Evolutionary conservation across 2,329 filamentous ascomycete species (phyloP).

Genomic region (Alternaria solani): DNA sequence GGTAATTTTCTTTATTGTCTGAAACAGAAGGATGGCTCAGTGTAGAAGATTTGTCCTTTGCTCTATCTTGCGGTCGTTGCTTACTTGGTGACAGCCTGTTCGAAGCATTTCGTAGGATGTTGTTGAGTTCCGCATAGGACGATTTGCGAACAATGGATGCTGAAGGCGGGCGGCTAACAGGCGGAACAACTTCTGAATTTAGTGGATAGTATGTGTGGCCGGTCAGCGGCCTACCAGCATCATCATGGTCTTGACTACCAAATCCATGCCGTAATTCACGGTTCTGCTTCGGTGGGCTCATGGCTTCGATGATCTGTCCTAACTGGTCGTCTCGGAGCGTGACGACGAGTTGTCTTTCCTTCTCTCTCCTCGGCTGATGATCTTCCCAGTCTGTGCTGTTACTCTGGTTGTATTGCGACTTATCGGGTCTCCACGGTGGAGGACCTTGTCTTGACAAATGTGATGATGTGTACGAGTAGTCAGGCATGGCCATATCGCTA

Average conservation of each 20-base stretch:
- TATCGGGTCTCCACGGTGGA: slow-evolving; percentile 18
- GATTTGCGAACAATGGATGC: slow-evolving; percentile 35
- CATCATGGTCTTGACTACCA: slow-evolving; percentile 3
- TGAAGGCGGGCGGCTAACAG: slow-evolving; percentile 31
- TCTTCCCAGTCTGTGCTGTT: slow-evolving; percentile 7
- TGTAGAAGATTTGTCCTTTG: slow-evolving; percentile 6
- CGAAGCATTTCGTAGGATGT: slow-evolving; percentile 14
- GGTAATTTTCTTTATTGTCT: slow-evolving; percentile 32
- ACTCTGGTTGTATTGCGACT: slow-evolving; percentile 9
- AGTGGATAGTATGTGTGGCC: slow-evolving; percentile 21
- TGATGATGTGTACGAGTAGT: slow-evolving; percentile 21
- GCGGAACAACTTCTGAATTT: slow-evolving; percentile 25
- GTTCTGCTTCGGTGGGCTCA: slow-evolving; percentile 64
- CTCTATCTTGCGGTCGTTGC: not conserved
- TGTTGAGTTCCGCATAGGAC: slow-evolving; percentile 33
- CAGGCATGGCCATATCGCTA: slow-evolving; percentile 28
- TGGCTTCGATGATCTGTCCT: slow-evolving; percentile 35
- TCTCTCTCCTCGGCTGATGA: slow-evolving; percentile 14
- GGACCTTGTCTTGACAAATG: slow-evolving; percentile 15
- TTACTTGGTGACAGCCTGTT: slow-evolving; percentile 22
- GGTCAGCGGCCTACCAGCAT: slow-evolving; percentile 9
- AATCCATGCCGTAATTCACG: slow-evolving; percentile 49
- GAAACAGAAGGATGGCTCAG: slow-evolving; percentile 16
- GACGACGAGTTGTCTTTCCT: slow-evolving; percentile 30
- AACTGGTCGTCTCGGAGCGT: slow-evolving; percentile 41